Base-by-base conservation (phyloP, 2,329 filamentous ascomycete species). In the Diaporthe sp. region DNA sequence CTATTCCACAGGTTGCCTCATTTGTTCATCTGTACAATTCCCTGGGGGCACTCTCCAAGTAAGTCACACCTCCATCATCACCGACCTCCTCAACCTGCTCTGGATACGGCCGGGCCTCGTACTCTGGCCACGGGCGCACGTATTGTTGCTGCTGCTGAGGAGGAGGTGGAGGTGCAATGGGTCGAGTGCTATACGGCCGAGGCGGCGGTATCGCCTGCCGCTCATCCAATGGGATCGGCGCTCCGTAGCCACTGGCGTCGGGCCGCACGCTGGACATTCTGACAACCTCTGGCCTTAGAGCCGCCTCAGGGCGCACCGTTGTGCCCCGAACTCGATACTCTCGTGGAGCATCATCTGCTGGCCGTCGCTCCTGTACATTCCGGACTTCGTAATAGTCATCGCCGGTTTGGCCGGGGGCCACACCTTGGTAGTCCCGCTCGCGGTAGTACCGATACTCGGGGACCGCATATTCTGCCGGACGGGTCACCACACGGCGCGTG, bases 401-500 rank as follows among this genome's bases (percentile, higher is more conserved):
- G 45, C 81, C 81, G 4, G 84, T 82, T 3, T 82, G 82, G 7
- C 80, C 81, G 75, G 86, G 82, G 15, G 87, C 89, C 50, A 87
- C 89, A 76, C 83, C 82, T 6, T 90, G 88, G 77, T 90, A 90
- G 77, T 93, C 92, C 72, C 90, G 85, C 76, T 89, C 87, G 22
- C 88, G 87, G 76, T 89, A 90, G 38, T 86, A 83, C 75, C 89
- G 87, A 76, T 89, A 87, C 68, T 90, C 88, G 10, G 87, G 79
- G 35, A 86, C 79, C 67, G 87, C 83, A 69, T 87, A 89, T 76
- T 93, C 92, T 2, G 40, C 70, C 35, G 91, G 89, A 76, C 92
- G 90, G 15, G 92, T 92, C 30, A 94, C 84, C 57, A 92, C 86
- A 55, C 91, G 87, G 75, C 90, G 85, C 13, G 87, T 85, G n/a